phyloP scores from a whole-genome alignment of 2,329 filamentous ascomycete genomes.

The Metarhizium brunneum region DNA sequence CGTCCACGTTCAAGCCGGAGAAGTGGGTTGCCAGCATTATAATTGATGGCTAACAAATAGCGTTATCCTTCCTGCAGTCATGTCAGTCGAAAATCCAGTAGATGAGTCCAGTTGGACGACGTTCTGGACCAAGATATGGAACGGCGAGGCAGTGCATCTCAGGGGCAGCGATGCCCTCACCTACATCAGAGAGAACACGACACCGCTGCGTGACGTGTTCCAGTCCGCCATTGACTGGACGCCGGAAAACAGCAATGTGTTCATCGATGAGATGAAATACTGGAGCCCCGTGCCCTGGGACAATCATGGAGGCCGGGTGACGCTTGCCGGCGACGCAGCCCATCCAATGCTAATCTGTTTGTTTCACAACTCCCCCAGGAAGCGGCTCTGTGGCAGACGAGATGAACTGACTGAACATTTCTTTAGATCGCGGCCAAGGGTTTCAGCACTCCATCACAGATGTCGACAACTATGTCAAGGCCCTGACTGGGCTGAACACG shows the following conservation, averaged over 20 bases:
- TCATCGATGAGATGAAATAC: conserved; percentile 27
- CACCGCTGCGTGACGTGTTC: conserved; percentile 20
- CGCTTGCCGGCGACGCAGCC: conserved; percentile 29
- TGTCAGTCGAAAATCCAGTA: conserved; percentile 13
- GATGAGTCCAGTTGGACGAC: conserved; percentile 20
- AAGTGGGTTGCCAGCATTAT: background rate
- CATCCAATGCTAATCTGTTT: conserved; percentile 36
- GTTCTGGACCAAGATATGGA: conserved; percentile 27
- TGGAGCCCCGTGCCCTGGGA: conserved; percentile 24
- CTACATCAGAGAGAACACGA: conserved; percentile 18
- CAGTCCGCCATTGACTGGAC: conserved; percentile 25
- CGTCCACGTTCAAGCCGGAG: background rate
- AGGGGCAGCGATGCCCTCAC: conserved; percentile 26
- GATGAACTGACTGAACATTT: background rate
- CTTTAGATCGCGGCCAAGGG: conserved; percentile 32
- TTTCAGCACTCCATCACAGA: conserved; percentile 34
- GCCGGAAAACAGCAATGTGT: conserved; percentile 18
- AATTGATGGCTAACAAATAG: background rate
- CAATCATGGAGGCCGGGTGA: conserved; percentile 21
- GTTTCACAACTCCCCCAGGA: background rate
- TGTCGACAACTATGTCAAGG: conserved; percentile 26
- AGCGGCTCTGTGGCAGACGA: background rate
- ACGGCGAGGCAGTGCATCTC: conserved; percentile 14
- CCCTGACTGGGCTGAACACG: conserved; percentile 14
- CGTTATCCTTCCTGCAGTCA: conserved; percentile 2